Evolutionary conservation across 805 yeast genomes (phyloP), one percentile per base, ranked within the genome.

Genomic region (Yarrowia yakushimensis): DNA sequence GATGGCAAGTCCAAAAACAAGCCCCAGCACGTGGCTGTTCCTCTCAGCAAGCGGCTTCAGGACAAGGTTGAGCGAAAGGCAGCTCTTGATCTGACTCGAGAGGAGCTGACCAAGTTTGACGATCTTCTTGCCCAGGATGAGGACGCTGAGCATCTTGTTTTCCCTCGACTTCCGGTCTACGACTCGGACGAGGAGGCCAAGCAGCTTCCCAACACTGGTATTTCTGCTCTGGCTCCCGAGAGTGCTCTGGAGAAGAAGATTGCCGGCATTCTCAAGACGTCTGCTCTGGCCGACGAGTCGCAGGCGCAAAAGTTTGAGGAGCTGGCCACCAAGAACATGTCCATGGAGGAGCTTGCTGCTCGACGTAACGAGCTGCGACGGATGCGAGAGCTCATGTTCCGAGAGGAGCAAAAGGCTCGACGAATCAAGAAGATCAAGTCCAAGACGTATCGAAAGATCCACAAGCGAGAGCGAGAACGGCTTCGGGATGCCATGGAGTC

Each of bases 361-460:
- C 81, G 96, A 64, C 86, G 94, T 8, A 82, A 84, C 64, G 97
- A 93, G 74, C 79, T 93, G 68, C 82, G 98, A 68, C 76, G 88
- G 70, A 90, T 91, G 97, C 82, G 99, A 66, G 99, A 94, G 72
- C 81, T 93, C 66, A 90, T 93, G 97, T 94, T 91, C 77, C 82
- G 98, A 69, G 97, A 93, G 69, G 97, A 93, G 77, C 83, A 86
- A 71, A 86, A 89, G 70, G 92, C 98, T 10, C 91, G 84, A 74
- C 82, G 99, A 69, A 81, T 94, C 70, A 93, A 93, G 78, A 94
- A 93, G 77, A 94, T 94, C 74, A 94, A 94, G 74, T 90, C 97
- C 37, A 94, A 93, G 75, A 81, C 90, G 1, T 94, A 85, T 75
- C 88, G 89, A 69, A 87, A 88, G 72, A 87, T 92, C 60, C 85